These are phyloP conservation scores for Ormosia emarginata DNA, from an alignment of 306 rosid genomes.

Conservation along the genomic window DNA sequence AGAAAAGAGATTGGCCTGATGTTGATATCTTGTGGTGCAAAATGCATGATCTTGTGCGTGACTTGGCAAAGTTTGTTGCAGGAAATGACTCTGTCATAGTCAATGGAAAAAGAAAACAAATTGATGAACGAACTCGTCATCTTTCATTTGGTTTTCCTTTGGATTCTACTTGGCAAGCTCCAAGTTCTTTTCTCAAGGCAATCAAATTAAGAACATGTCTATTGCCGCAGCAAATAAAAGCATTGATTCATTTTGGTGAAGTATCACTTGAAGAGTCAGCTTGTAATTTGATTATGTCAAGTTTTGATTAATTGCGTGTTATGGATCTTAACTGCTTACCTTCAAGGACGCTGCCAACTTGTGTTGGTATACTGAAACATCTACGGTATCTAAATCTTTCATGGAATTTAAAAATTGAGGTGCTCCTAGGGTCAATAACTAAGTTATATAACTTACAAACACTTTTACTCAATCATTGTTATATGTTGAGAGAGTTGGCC, in stretches of 20 bases:
- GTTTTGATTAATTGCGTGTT: not conserved
- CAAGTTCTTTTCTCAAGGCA: not conserved
- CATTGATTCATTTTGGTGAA: no score
- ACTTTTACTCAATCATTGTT: not conserved
- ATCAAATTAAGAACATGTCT: not conserved
- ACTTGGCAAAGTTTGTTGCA: not conserved
- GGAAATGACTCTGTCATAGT: no score
- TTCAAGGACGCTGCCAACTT: not conserved
- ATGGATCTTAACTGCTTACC: not conserved
- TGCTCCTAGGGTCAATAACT: not conserved
- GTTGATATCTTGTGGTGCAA: not conserved
- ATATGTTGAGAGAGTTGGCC: not conserved
- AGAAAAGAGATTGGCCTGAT: accelerated
- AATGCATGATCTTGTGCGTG: slow-evolving; percentile 5
- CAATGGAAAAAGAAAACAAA: not conserved
- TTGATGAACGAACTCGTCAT: not conserved
- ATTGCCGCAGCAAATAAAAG: no score
- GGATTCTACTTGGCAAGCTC: not conserved
- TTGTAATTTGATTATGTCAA: not conserved
- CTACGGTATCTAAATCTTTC: not conserved
- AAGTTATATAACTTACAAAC: not conserved
- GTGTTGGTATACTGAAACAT: not conserved
- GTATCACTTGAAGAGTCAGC: not conserved
- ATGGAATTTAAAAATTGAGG: accelerated
- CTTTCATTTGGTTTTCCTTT: not conserved